These are phyloP conservation scores for Nicotiana tomentosiformis DNA, from an alignment of 257 asterid genomes.

Conservation along the genomic window DNA sequence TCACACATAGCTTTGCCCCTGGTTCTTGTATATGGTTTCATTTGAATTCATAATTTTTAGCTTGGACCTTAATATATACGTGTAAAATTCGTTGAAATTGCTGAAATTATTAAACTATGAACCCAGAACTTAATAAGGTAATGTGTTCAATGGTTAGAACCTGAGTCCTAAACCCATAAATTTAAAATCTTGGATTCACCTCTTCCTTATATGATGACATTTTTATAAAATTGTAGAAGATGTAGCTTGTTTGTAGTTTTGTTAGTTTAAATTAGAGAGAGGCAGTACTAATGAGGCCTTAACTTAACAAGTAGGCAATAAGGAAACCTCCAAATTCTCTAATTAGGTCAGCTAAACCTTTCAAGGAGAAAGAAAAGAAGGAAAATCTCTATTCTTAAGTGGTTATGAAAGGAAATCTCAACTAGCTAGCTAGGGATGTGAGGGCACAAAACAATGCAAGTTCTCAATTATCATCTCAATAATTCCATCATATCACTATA, in stretches of 20 bases:
- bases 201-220: background rate
- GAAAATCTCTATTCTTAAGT: background rate
- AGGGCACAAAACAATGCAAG: background rate
- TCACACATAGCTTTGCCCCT: no score
- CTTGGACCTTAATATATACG: no score
- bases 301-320: background rate
- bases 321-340: background rate
- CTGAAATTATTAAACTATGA: no score
- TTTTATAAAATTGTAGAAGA: background rate
- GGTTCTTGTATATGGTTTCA: no score
- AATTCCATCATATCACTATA: background rate
- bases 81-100: no score
- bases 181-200: no score
- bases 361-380: conserved; percentile 6
- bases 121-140: no score
- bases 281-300: background rate
- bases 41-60: no score
- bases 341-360: conserved; percentile 17
- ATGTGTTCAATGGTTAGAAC: no score
- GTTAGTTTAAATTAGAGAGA: background rate
- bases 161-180: no score
- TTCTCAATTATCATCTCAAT: background rate
- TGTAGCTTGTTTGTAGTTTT: background rate
- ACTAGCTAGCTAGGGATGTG: background rate
- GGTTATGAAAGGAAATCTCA: conserved; percentile 10